These are phyloP conservation scores for Eimeria necatrix DNA, from an alignment of 169 alveolate species.

Conservation along the genomic window DNA sequence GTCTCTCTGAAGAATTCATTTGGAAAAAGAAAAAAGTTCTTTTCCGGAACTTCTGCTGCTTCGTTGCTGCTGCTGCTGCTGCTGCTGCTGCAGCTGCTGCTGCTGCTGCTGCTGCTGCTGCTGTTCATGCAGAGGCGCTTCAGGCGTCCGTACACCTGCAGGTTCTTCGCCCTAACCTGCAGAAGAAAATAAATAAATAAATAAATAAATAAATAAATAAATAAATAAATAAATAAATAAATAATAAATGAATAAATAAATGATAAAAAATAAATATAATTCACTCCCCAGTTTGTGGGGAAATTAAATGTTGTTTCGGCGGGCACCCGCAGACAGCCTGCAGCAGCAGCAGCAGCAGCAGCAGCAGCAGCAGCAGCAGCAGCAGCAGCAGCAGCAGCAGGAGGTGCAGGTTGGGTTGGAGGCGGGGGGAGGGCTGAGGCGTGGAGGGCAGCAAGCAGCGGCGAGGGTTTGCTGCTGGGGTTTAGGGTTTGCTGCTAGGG, in stretches of 20 bases:
- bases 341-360: slow-evolving; percentile 5
- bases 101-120: not conserved
- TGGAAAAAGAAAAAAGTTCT: not conserved
- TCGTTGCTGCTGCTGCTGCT: not conserved
- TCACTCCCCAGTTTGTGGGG: not conserved
- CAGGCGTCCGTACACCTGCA: slow-evolving; percentile 79
- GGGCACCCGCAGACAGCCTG: not conserved
- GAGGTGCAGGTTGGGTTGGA: not conserved
- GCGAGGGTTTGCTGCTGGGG: not conserved
- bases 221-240: no score
- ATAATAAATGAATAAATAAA: no score
- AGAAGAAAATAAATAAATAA: not conserved
- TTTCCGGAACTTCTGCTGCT: not conserved
- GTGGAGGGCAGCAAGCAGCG: not conserved
- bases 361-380: slow-evolving; percentile 16
- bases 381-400: not conserved
- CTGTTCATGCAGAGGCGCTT: slow-evolving; percentile 38
- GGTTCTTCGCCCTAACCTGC: slow-evolving; percentile 75
- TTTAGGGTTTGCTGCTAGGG: not conserved
- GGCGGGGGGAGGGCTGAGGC: not conserved
- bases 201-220: no score
- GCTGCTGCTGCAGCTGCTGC: not conserved
- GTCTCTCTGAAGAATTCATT: not conserved
- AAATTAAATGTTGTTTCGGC: no score
- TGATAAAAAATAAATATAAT: no score